Conservation (phyloP, 1,139 yeast genomes). For the Hyphopichia fennica region DNA sequence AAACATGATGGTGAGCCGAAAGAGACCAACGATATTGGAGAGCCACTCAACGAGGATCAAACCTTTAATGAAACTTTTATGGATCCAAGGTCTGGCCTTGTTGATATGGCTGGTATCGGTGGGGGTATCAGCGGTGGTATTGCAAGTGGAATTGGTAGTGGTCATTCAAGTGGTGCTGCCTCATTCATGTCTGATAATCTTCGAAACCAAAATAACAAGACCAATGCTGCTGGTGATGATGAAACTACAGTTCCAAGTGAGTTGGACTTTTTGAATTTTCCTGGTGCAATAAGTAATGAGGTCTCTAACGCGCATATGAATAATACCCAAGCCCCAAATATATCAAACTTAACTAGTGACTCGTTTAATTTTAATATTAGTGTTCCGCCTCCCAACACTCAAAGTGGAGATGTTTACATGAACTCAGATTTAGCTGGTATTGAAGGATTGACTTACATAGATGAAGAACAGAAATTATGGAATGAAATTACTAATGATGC, state of each 20-base stretch:
- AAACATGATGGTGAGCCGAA: slow-evolving; percentile 55
- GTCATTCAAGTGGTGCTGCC: not conserved
- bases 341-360: slow-evolving; percentile 9
- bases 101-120: not conserved
- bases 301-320: not conserved
- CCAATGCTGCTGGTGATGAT: not conserved
- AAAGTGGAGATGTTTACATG: slow-evolving; percentile 30
- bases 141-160: not conserved
- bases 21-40: slow-evolving; percentile 4
- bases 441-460: slow-evolving; percentile 44
- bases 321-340: not conserved
- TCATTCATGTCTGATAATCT: not conserved
- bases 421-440: slow-evolving; percentile 42
- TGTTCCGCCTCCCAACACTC: slow-evolving; percentile 9
- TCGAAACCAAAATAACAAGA: not conserved
- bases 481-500: slow-evolving; percentile 74
- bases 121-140: not conserved
- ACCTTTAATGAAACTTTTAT: not conserved
- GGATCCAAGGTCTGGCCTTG: not conserved
- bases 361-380: slow-evolving; percentile 19
- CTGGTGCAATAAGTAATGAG: slow-evolving; percentile 2
- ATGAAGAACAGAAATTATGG: slow-evolving; percentile 68
- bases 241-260: slow-evolving; percentile 10
- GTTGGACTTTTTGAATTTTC: slow-evolving; percentile 22
- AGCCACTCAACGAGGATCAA: slow-evolving; percentile 4